These are phyloP conservation scores for Inga oerstediana DNA, from an alignment of 306 rosid species.

Conservation along the genomic window DNA sequence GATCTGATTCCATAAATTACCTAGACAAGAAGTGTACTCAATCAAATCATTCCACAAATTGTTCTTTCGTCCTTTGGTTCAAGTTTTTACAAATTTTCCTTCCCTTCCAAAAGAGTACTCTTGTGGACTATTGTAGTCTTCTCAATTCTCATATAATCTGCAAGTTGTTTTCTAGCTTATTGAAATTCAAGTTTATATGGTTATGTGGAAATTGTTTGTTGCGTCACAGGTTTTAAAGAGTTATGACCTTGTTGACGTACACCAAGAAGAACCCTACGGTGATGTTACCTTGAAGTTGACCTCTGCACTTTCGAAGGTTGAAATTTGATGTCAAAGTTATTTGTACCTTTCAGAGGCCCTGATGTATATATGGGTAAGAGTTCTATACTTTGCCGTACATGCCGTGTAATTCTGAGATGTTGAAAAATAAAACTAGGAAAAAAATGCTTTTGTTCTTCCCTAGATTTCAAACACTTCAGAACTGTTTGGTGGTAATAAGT, in stretches of 20 bases:
- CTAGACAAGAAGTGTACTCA: neutral
- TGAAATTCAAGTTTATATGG: neutral
- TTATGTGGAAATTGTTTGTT: conserved; percentile 32
- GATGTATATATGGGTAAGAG: conserved; percentile 49
- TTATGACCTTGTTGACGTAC: conserved; percentile 56
- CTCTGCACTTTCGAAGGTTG: conserved; percentile 51
- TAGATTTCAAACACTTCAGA: neutral
- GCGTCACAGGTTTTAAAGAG: conserved; percentile 72
- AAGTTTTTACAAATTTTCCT: neutral
- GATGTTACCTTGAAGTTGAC: conserved; percentile 70
- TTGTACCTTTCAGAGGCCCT: neutral
- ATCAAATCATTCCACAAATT: neutral
- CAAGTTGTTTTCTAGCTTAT: neutral
- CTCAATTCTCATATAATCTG: neutral
- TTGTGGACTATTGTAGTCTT: neutral
- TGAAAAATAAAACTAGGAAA: neutral
- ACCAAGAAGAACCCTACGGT: conserved; percentile 74
- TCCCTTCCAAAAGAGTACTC: neutral
- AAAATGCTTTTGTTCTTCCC: neutral
- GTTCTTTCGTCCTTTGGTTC: neutral
- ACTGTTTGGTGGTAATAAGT: neutral
- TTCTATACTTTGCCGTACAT: neutral
- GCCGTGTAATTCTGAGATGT: neutral
- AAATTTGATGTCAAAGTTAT: conserved; percentile 43
- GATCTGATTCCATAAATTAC: neutral